Evolutionary conservation across 1,139 yeast species (phyloP).

Genomic region (Yamadazyma spencermartinsiae): DNA sequence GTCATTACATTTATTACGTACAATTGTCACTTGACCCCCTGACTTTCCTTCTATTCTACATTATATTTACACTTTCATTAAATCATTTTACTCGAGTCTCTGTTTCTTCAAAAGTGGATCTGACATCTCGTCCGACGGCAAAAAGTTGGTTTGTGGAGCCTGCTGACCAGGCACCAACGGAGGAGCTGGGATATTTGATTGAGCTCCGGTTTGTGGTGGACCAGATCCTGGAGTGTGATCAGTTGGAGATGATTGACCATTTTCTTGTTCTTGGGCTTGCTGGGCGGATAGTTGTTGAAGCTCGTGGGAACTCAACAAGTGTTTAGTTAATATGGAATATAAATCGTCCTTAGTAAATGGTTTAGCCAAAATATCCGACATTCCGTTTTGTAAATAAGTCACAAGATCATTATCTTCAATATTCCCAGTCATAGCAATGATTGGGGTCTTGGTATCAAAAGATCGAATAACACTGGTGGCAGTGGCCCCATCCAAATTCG

Average conservation of each 20-base stretch:
- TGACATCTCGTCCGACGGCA: conserved; percentile 2
- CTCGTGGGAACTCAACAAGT: conserved; percentile 35
- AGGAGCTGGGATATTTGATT: conserved; percentile 6
- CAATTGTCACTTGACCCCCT: no score
- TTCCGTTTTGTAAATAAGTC: conserved; percentile 81
- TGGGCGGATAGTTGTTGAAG: conserved; percentile 2
- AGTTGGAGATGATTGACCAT: not conserved
- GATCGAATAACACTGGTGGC: conserved; percentile 85
- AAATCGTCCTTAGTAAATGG: conserved; percentile 89
- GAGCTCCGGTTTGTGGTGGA: conserved; percentile 8
- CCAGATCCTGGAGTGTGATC: not conserved
- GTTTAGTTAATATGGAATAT: conserved; percentile 71
- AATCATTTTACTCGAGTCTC: conserved; percentile 12
- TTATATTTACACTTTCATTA: not conserved
- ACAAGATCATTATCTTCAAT: conserved; percentile 79
- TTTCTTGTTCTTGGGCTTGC: conserved; percentile 2
- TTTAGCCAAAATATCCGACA: conserved; percentile 88
- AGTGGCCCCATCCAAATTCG: conserved; percentile 90
- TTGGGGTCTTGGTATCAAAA: conserved; percentile 81
- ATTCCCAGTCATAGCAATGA: conserved; percentile 92
- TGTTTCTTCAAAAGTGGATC: conserved; percentile 18
- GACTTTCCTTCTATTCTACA: not conserved
- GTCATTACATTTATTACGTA: no score
- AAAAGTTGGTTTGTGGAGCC: not conserved
- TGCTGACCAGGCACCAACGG: conserved; percentile 2